Percentiles rank a stretch among this genome's conserved stretches.
Evolutionary conservation across 805 yeast species (phyloP).

Genomic region (Metschnikowia vanudenii): DNA sequence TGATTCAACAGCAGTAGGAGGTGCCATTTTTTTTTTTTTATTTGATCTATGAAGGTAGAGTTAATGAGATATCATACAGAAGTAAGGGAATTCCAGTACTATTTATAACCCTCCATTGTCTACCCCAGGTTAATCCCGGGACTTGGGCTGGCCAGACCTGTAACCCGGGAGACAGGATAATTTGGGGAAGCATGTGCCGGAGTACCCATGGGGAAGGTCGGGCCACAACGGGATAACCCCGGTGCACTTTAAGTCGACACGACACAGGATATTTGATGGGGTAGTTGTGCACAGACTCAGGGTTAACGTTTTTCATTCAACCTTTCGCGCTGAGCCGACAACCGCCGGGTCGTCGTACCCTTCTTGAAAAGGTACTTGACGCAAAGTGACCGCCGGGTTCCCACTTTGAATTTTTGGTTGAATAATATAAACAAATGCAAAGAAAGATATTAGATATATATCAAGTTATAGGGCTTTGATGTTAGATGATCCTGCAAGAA

Average conservation of each 20-base stretch:
- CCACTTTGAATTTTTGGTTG: not conserved
- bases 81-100: constrained; percentile 10
- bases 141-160: constrained; percentile 3
- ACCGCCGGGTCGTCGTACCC: constrained; percentile 6
- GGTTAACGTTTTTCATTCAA: constrained; percentile 4
- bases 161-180: constrained; percentile 15
- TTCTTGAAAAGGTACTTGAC: not conserved
- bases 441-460: no score
- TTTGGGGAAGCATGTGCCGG: constrained; percentile 10
- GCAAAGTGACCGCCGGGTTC: not conserved
- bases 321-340: constrained; percentile 2
- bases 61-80: not conserved
- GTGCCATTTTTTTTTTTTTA: constrained; percentile 31
- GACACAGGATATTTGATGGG: constrained; percentile 6
- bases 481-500: no score
- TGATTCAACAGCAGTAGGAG: constrained; percentile 47
- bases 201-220: constrained; percentile 9
- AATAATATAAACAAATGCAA: no score
- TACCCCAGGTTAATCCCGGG: constrained; percentile 9
- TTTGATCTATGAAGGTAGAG: not conserved
- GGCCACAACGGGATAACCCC: constrained; percentile 11
- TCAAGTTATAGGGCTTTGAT: no score
- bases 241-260: not conserved
- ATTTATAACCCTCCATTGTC: constrained; percentile 14
- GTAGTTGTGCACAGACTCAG: constrained; percentile 2